Percentiles rank a stretch among this genome's conserved stretches.
Evolutionary conservation across 1,284 basidiomycete species (phyloP).

Genomic region (Leccinum griseonigrum): DNA sequence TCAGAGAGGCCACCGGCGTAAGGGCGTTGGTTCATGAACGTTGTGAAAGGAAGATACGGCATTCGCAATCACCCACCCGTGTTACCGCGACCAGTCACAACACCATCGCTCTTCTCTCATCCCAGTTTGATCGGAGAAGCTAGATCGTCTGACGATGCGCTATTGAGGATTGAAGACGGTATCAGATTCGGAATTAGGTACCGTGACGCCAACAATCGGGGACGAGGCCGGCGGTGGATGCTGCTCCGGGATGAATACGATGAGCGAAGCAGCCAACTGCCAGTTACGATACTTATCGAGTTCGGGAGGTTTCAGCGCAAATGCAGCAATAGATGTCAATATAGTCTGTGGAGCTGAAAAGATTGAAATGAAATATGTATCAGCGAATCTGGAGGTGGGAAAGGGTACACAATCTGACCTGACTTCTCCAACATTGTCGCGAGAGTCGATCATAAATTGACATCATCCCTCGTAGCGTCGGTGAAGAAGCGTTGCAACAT

Average conservation of each 20-base stretch:
- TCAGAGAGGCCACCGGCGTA: too few species aligned
- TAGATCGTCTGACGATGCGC: constrained; percentile 33
- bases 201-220: constrained; percentile 71
- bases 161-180: constrained; percentile 74
- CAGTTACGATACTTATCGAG: constrained; percentile 85
- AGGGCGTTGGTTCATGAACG: too few species aligned
- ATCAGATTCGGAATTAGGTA: constrained; percentile 78
- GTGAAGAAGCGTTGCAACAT: constrained; percentile 62
- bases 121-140: too few species aligned
- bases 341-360: constrained; percentile 66
- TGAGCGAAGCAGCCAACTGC: constrained; percentile 74
- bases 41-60: too few species aligned
- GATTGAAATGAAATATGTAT: background rate
- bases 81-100: too few species aligned
- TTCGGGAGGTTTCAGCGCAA: constrained; percentile 66
- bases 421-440: constrained; percentile 60
- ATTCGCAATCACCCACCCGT: too few species aligned
- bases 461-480: constrained; percentile 61
- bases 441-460: constrained; percentile 73
- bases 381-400: too few species aligned
- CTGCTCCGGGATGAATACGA: constrained; percentile 63
- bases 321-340: constrained; percentile 57
- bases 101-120: too few species aligned
- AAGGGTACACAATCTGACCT: constrained; percentile 38
- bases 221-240: constrained; percentile 67